These are phyloP conservation scores for Hypoxylon perforatum DNA, from an alignment of 495 filamentous ascomycete genomes.

Conservation along the genomic window DNA sequence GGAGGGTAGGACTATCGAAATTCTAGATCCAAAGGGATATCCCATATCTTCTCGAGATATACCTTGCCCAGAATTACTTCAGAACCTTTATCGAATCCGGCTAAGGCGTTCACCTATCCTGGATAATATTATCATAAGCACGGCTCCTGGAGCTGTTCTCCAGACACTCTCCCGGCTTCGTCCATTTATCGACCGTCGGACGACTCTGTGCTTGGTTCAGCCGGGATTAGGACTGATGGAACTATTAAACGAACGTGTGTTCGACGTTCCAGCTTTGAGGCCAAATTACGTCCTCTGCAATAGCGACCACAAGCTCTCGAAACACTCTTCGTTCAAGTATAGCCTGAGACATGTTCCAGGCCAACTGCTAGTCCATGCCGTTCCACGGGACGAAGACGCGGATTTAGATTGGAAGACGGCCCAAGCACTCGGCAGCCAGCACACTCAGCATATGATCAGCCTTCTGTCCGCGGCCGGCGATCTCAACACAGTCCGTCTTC, in stretches of 20 bases:
- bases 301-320: constrained; percentile 68
- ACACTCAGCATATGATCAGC: constrained; percentile 44
- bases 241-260: constrained; percentile 73
- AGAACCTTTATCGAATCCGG: background rate
- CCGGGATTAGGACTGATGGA: constrained; percentile 87
- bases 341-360: constrained; percentile 40
- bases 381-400: constrained; percentile 22
- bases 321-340: constrained; percentile 61
- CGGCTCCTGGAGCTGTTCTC: constrained; percentile 67
- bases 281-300: constrained; percentile 83
- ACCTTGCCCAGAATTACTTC: constrained; percentile 23
- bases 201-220: constrained; percentile 83
- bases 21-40: constrained; percentile 12
- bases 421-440: constrained; percentile 36
- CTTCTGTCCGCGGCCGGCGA: constrained; percentile 44
- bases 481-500: constrained; percentile 43
- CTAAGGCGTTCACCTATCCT: constrained; percentile 55
- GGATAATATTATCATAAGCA: constrained; percentile 77
- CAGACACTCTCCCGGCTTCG: constrained; percentile 66
- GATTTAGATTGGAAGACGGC: constrained; percentile 20
- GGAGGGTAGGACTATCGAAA: constrained; percentile 33
- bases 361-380: constrained; percentile 20
- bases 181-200: constrained; percentile 74
- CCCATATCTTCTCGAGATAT: constrained; percentile 26
- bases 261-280: constrained; percentile 68